Evolutionary conservation across 2,329 filamentous ascomycete genomes (phyloP).

Genomic region (Beauveria bassiana): DNA sequence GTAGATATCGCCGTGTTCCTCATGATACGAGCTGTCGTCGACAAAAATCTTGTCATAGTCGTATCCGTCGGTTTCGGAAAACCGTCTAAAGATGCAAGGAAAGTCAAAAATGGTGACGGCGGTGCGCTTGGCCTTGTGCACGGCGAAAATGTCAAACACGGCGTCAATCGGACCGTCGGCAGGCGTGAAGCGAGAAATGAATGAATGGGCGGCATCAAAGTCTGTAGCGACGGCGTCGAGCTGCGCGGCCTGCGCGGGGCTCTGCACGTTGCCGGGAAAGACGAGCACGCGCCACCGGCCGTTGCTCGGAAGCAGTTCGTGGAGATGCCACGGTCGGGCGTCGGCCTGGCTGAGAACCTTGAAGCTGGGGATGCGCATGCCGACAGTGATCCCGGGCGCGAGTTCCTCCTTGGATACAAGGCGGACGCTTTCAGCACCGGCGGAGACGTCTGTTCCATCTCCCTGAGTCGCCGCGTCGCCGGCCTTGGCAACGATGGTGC

Average conservation of each 20-base stretch:
- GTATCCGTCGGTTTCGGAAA: conserved; percentile 40
- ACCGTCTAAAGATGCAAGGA: conserved; percentile 40
- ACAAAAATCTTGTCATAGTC: conserved; percentile 50
- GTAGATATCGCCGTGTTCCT: conserved; percentile 44
- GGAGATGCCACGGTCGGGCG: conserved; percentile 50
- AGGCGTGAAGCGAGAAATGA: conserved; percentile 11
- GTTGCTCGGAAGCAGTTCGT: conserved; percentile 46
- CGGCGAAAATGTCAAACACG: conserved; percentile 51
- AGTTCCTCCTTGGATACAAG: conserved; percentile 16
- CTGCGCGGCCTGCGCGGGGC: conserved; percentile 32
- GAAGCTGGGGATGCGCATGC: conserved; percentile 51
- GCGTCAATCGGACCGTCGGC: conserved; percentile 1
- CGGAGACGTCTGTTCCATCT: conserved; percentile 33
- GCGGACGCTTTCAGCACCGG: conserved; percentile 10
- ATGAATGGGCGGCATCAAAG: conserved; percentile 21
- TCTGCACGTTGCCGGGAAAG: conserved; percentile 52
- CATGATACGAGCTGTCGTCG: conserved; percentile 46
- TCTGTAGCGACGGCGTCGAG: conserved; percentile 40
- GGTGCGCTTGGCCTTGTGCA: conserved; percentile 46
- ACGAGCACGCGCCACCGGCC: conserved; percentile 53
- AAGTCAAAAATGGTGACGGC: conserved; percentile 45
- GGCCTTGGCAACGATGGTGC: conserved; percentile 47
- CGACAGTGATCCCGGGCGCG: conserved; percentile 35
- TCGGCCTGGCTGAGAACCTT: conserved; percentile 53
- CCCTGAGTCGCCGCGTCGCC: conserved; percentile 35